Evolutionary conservation across 2,329 filamentous ascomycete genomes (phyloP).

Genomic region (Pyricularia pennisetigena): DNA sequence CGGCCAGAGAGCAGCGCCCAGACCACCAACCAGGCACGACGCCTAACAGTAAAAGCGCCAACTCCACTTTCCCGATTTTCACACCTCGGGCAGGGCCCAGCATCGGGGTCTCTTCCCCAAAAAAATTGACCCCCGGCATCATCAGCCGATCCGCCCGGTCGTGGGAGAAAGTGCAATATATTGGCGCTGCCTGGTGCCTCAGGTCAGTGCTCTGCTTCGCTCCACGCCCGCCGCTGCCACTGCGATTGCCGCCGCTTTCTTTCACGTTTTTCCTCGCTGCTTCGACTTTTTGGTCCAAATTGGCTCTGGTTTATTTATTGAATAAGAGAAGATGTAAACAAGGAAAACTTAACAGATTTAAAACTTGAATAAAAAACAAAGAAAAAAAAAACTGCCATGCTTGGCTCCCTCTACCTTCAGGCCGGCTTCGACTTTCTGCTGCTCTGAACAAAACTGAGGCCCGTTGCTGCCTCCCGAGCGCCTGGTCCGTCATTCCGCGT

Average conservation of each 20-base stretch:
- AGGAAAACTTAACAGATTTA: not conserved
- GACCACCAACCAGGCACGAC: not conserved
- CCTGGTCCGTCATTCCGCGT: not conserved
- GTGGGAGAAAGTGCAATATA: not conserved
- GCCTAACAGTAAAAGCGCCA: not conserved
- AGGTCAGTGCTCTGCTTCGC: slow-evolving; percentile 6
- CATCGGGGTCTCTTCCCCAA: not conserved
- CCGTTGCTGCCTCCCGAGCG: not conserved
- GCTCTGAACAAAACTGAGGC: not conserved
- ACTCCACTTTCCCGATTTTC: not conserved
- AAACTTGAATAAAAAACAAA: not conserved
- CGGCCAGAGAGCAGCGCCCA: not conserved
- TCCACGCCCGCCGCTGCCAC: slow-evolving; percentile 1
- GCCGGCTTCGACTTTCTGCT: not conserved
- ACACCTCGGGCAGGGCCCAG: not conserved
- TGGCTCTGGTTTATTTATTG: not conserved
- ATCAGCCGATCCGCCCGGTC: slow-evolving; percentile 15
- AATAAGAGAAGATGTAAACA: not conserved
- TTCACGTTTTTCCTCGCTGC: not conserved
- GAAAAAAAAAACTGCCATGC: not conserved
- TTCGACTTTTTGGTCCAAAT: not conserved
- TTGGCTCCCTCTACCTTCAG: not conserved
- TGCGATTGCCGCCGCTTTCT: not conserved
- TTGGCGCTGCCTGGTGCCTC: slow-evolving; percentile 1
- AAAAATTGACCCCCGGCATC: slow-evolving; percentile 12